phyloP scores from a whole-genome alignment of 176 grass and related monocot genomes.

The Dactylis glomerata region DNA sequence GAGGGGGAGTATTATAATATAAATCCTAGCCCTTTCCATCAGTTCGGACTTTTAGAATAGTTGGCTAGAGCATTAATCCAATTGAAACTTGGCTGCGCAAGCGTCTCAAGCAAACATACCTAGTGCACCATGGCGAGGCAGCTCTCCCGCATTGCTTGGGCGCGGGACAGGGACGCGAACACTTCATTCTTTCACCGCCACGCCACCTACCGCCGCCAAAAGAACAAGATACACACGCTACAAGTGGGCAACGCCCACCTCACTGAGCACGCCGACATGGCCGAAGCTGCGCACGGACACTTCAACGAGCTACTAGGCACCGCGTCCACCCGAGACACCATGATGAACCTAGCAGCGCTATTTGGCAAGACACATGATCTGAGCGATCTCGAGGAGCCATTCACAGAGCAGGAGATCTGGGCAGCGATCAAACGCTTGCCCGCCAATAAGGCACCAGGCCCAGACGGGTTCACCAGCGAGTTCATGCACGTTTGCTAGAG shows the following conservation, averaged over 20 bases:
- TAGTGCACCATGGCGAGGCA: neutral
- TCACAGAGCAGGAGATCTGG: neutral
- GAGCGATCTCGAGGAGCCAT: neutral
- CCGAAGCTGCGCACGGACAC: neutral
- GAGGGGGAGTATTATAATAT: too few species aligned
- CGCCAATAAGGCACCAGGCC: too few species aligned
- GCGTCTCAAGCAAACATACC: too few species aligned
- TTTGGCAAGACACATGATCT: too few species aligned
- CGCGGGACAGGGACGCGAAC: neutral
- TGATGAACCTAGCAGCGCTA: too few species aligned
- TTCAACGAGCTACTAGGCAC: neutral
- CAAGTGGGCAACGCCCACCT: neutral
- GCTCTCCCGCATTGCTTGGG: neutral
- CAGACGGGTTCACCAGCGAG: too few species aligned
- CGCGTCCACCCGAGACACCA: too few species aligned
- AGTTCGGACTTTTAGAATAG: too few species aligned
- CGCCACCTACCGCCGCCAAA: neutral
- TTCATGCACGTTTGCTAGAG: too few species aligned
- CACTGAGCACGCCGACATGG: neutral
- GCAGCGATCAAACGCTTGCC: neutral
- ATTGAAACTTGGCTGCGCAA: too few species aligned
- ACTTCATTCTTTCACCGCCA: neutral
- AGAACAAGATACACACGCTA: neutral
- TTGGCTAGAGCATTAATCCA: too few species aligned
- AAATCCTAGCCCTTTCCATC: too few species aligned